These are phyloP conservation scores for Beauveria rudraprayagi DNA, from an alignment of 2,329 filamentous ascomycete genomes.

Conservation along the genomic window DNA sequence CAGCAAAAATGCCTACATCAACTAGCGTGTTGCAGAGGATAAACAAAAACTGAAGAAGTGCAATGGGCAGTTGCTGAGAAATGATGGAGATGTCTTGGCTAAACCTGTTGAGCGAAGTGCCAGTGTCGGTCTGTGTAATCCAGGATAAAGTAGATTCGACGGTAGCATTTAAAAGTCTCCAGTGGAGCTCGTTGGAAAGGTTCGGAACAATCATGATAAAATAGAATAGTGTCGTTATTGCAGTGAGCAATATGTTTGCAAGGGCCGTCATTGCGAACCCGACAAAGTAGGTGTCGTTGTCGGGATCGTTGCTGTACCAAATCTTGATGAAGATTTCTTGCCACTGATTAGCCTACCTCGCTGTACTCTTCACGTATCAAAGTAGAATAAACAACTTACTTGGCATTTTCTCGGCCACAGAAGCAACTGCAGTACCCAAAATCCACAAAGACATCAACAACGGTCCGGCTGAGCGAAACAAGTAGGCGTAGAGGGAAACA, in stretches of 20 bases:
- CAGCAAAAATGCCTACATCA: not conserved
- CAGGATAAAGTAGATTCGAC: not conserved
- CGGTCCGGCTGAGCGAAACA: not conserved
- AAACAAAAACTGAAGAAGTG: not conserved
- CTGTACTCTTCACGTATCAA: no score
- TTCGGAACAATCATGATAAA: not conserved
- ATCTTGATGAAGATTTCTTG: not conserved
- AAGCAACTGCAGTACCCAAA: not conserved
- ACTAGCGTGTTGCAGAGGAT: not conserved
- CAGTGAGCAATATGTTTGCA: not conserved
- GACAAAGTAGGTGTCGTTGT: not conserved
- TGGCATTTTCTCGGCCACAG: not conserved
- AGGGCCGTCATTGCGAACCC: not conserved
- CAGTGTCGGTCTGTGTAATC: not conserved
- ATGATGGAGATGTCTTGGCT: not conserved
- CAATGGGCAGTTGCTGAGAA: not conserved
- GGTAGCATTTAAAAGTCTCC: not conserved
- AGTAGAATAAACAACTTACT: not conserved
- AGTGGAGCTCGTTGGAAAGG: not conserved
- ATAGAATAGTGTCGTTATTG: not conserved
- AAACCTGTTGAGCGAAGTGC: not conserved
- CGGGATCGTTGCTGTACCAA: not conserved
- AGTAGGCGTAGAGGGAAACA: not conserved
- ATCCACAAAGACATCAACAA: not conserved
- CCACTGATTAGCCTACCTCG: not conserved